Evolutionary conservation across 2,329 filamentous ascomycete genomes (phyloP).

Genomic region (Aspergillus quadricinctus): DNA sequence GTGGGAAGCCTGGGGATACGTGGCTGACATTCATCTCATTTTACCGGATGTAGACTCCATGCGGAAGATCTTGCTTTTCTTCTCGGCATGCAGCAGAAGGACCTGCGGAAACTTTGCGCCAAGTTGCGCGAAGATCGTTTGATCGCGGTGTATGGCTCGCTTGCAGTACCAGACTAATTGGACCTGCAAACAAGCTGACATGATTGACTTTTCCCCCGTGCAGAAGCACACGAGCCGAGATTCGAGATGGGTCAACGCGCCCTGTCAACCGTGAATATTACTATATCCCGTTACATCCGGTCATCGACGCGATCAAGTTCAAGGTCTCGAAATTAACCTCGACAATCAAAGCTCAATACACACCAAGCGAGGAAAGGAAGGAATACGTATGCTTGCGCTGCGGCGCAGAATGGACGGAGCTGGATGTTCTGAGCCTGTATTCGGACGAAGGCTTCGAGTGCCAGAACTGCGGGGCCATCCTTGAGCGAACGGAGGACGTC

Average conservation of each 20-base stretch:
- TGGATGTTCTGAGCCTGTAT: constrained; percentile 80
- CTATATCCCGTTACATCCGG: constrained; percentile 91
- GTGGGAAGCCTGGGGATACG: neutral
- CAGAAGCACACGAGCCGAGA: constrained; percentile 69
- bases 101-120: constrained; percentile 83
- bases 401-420: constrained; percentile 77
- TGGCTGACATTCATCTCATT: neutral
- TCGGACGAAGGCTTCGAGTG: constrained; percentile 70
- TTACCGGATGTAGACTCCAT: constrained; percentile 55
- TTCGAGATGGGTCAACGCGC: constrained; percentile 74
- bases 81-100: constrained; percentile 85
- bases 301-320: constrained; percentile 96
- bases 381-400: constrained; percentile 84
- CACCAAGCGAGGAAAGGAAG: constrained; percentile 79
- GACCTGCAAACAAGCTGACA: constrained; percentile 10
- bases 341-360: constrained; percentile 77
- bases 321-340: constrained; percentile 84
- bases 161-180: constrained; percentile 2
- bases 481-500: constrained; percentile 44
- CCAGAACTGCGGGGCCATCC: constrained; percentile 62
- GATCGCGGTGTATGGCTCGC: constrained; percentile 63
- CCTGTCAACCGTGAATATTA: constrained; percentile 89
- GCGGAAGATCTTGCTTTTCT: constrained; percentile 84
- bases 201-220: constrained; percentile 5
- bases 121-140: constrained; percentile 82